Conservation (phyloP, 2,329 filamentous ascomycete genomes). For the Scolecobasidium constrictum region DNA sequence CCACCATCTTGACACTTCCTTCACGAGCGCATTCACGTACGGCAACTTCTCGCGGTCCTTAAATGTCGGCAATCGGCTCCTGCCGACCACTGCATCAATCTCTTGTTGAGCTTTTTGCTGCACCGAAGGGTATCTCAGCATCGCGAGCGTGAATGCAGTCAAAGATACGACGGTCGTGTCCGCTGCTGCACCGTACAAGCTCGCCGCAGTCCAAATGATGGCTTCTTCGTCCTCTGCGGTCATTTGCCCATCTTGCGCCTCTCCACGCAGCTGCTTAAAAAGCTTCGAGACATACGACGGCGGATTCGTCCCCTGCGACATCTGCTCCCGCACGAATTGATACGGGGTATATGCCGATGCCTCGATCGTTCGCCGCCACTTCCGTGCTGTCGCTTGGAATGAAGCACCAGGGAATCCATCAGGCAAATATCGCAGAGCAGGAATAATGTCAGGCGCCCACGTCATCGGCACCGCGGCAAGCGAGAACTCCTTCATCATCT, state of each 20-base stretch:
- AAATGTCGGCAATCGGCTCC: constrained; percentile 34
- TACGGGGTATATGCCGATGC: constrained; percentile 30
- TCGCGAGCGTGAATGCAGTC: constrained; percentile 38
- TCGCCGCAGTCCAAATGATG: constrained; percentile 31
- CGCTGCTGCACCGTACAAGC: constrained; percentile 31
- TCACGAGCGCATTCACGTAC: constrained; percentile 23
- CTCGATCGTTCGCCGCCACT: constrained; percentile 22
- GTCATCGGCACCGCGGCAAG: constrained; percentile 29
- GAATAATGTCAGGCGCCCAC: constrained; percentile 37
- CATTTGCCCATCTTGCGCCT: too few relatives aligned
- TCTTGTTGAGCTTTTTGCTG: constrained; percentile 37
- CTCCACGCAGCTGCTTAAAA: constrained; percentile 26
- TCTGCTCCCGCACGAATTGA: constrained; percentile 31
- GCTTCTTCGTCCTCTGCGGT: constrained; percentile 21
- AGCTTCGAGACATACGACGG: constrained; percentile 31
- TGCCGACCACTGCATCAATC: constrained; percentile 38
- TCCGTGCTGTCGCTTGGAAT: constrained; percentile 32
- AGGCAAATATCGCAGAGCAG: constrained; percentile 32
- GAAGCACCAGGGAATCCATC: constrained; percentile 34
- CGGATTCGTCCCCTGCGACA: constrained; percentile 19
- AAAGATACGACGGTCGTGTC: constrained; percentile 34
- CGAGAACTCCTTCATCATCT: constrained; percentile 30
- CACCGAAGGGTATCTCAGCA: constrained; percentile 35
- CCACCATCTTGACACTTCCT: constrained; percentile 33
- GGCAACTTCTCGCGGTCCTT: constrained; percentile 32